Evolutionary conservation across 768 basidiomycete genomes (phyloP).

Genomic region (Tylopilus sp.): DNA sequence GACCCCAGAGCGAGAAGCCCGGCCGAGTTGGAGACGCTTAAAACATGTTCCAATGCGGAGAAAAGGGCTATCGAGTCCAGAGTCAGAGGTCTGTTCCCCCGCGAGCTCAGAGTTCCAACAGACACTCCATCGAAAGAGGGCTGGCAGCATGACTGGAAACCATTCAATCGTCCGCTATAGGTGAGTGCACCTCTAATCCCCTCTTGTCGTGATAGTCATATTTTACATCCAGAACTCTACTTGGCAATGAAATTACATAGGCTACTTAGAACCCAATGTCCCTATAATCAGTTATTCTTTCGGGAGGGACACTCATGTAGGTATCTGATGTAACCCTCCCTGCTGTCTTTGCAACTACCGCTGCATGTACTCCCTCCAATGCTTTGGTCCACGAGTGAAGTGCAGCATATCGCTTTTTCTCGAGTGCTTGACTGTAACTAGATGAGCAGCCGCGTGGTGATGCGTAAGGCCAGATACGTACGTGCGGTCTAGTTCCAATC

Average conservation of each 20-base stretch:
- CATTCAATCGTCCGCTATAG: constrained; percentile 51
- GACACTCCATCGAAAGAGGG: constrained; percentile 80
- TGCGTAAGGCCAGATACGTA: constrained; percentile 28
- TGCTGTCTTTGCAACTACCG: constrained; percentile 71
- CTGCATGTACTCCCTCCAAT: constrained; percentile 72
- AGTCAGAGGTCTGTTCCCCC: constrained; percentile 79
- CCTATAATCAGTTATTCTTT: constrained; percentile 31
- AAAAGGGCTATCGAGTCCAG: constrained; percentile 71
- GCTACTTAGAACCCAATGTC: constrained; percentile 23
- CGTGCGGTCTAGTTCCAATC: constrained; percentile 88
- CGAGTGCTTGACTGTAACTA: constrained; percentile 72
- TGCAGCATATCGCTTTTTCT: constrained; percentile 81
- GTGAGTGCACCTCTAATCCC: constrained; percentile 3
- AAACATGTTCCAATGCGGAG: constrained; percentile 62
- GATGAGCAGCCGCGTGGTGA: constrained; percentile 1
- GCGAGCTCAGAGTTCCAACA: constrained; percentile 80
- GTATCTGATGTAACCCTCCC: constrained; percentile 30
- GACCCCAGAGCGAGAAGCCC: constrained; percentile 64
- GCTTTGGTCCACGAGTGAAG: constrained; percentile 80
- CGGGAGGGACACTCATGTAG: constrained; percentile 33
- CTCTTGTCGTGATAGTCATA: neutral
- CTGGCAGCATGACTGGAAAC: constrained; percentile 86
- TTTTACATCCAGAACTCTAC: neutral
- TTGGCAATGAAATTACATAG: constrained; percentile 7
- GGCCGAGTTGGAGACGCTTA: constrained; percentile 56